Evolutionary conservation across 2,329 filamentous ascomycete genomes (phyloP).

Genomic region (Verticillium albo-atrum): DNA sequence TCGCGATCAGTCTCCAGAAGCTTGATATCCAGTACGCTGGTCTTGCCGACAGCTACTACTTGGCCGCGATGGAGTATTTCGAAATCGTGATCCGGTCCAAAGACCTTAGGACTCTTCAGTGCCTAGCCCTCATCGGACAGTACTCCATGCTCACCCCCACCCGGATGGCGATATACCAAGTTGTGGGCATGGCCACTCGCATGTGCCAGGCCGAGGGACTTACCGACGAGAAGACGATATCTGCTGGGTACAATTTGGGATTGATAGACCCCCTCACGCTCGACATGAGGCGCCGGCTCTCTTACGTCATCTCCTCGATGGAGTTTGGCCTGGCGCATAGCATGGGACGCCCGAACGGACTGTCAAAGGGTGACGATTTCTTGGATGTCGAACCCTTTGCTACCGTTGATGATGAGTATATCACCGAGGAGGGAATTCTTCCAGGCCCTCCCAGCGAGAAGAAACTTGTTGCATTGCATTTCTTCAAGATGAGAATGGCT

Average conservation of each 20-base stretch:
- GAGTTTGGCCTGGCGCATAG: slow-evolving; percentile 84
- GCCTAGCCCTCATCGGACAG: slow-evolving; percentile 78
- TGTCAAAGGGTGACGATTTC: slow-evolving; percentile 76
- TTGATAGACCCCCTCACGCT: slow-evolving; percentile 68
- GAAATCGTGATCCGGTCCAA: slow-evolving; percentile 82
- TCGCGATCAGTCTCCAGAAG: slow-evolving; percentile 93
- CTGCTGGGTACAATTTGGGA: slow-evolving; percentile 53
- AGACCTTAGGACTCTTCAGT: slow-evolving; percentile 86
- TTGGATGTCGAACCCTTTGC: slow-evolving; percentile 85
- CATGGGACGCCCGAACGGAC: slow-evolving; percentile 81
- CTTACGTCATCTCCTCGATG: slow-evolving; percentile 85
- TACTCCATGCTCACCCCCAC: slow-evolving; percentile 93
- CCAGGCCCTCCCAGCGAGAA: slow-evolving; percentile 70
- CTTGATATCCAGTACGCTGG: slow-evolving; percentile 87
- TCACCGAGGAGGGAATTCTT: slow-evolving; percentile 71
- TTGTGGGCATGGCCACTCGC: slow-evolving; percentile 81
- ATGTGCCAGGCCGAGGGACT: slow-evolving; percentile 87
- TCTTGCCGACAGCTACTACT: slow-evolving; percentile 89
- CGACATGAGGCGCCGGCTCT: slow-evolving; percentile 83
- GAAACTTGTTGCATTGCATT: slow-evolving; percentile 88
- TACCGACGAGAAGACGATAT: slow-evolving; percentile 84
- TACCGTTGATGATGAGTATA: slow-evolving; percentile 75
- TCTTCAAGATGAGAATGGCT: slow-evolving; percentile 83
- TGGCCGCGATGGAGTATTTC: slow-evolving; percentile 80
- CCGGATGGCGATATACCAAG: slow-evolving; percentile 86